Evolutionary conservation across 805 yeast species (phyloP).

Genomic region (Myxozyma sirexii): DNA sequence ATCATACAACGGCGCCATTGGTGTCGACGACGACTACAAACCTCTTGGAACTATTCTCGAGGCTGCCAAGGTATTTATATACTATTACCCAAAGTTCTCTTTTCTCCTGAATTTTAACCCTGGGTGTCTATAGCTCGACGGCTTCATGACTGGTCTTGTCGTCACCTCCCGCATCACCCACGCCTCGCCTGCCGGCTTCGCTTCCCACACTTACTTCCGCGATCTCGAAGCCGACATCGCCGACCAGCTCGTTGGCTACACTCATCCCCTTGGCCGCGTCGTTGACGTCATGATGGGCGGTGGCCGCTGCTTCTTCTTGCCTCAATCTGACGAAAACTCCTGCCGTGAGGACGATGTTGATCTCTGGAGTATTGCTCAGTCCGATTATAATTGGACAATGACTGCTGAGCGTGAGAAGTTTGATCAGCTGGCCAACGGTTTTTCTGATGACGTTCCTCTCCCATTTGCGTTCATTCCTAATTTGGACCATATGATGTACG

Average conservation of each 20-base stretch:
- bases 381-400: constrained; percentile 49
- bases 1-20: constrained; percentile 88
- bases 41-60: constrained; percentile 91
- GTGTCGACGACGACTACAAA: constrained; percentile 64
- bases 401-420: constrained; percentile 54
- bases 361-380: constrained; percentile 64
- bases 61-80: constrained; percentile 60
- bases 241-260: constrained; percentile 74
- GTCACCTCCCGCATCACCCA: constrained; percentile 92
- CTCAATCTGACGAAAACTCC: constrained; percentile 55
- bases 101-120: not conserved
- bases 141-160: constrained; percentile 84
- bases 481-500: constrained; percentile 79
- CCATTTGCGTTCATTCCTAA: constrained; percentile 81
- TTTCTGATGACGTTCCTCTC: constrained; percentile 56
- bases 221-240: constrained; percentile 84
- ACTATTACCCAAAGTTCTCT: constrained; percentile 1
- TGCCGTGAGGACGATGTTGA: constrained; percentile 73
- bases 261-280: constrained; percentile 72
- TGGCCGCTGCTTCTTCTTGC: constrained; percentile 72
- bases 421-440: constrained; percentile 58
- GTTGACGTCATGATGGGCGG: constrained; percentile 91
- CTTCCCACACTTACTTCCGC: constrained; percentile 76
- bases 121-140: constrained; percentile 50
- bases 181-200: constrained; percentile 92